These are phyloP conservation scores for Pythium brassicae DNA, from an alignment of 352 stramenopile genomes.

Conservation along the genomic window DNA sequence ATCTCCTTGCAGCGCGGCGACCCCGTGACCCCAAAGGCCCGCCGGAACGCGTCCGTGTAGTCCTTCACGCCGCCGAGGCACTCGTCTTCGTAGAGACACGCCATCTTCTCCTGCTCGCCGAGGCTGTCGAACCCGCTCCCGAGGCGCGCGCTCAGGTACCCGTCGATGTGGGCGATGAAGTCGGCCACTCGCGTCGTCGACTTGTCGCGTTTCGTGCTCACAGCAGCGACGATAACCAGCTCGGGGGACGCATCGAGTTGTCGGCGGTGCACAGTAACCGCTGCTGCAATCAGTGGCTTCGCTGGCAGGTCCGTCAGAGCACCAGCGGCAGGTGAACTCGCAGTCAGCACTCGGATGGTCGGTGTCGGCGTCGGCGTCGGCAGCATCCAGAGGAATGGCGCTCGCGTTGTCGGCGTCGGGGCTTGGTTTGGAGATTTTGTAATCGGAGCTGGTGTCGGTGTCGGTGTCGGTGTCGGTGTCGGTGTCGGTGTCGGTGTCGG, in stretches of 20 bases:
- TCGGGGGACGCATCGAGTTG: background rate
- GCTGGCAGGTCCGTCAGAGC: background rate
- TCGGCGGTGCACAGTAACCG: background rate
- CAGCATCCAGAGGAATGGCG: slow-evolving; percentile 7
- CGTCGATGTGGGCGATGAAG: slow-evolving; percentile 13
- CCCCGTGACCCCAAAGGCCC: slow-evolving; percentile 19
- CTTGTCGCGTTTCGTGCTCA: slow-evolving; percentile 6
- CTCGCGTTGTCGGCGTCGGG: background rate
- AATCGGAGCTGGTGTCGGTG: background rate
- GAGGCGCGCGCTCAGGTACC: slow-evolving; percentile 1
- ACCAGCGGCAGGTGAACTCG: background rate
- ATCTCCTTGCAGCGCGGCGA: slow-evolving; percentile 32
- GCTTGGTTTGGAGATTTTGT: background rate
- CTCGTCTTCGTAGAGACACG: slow-evolving; percentile 37
- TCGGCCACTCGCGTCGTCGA: slow-evolving; percentile 2
- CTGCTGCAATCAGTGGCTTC: background rate
- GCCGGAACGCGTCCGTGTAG: slow-evolving; percentile 36
- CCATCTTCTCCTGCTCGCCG: slow-evolving; percentile 34
- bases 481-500: background rate
- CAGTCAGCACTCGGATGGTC: background rate
- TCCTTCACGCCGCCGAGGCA: slow-evolving; percentile 30
- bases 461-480: background rate
- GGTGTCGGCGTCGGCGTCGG: background rate
- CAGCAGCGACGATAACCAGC: slow-evolving; percentile 8
- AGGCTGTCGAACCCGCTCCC: slow-evolving; percentile 7